Base-by-base conservation (phyloP, 768 basidiomycete species). In the Russula virescens region DNA sequence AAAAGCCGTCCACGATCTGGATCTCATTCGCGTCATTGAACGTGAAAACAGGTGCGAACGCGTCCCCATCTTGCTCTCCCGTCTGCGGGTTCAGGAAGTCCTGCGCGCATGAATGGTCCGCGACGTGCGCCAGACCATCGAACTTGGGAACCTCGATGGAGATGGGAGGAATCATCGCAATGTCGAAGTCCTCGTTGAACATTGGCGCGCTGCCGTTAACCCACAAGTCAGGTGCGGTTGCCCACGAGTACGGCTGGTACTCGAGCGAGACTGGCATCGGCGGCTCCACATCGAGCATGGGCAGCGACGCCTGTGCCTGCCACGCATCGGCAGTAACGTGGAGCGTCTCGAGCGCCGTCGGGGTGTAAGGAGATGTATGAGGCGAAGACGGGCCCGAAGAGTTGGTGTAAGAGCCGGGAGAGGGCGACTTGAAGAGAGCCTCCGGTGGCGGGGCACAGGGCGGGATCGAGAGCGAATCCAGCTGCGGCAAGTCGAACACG, bases 181-280 rank as follows among this genome's bases (percentile, higher is more conserved):
- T 72, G 69, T 88, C 86, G 70, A 88, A 89, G 73, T 88, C 87
- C 71, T 86, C 84, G 59, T 78, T 79, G 43, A 75, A 75, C 49
- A 88, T 73, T 59, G 76, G 66, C 53, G 74, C 71, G 66, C 65
- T 25, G 68, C 78, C 62, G 71, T 69, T 69, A 8, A 70, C 71
- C 77, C 77, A 78, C 57, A 73, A 57, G 34, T 69, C 66, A 6
- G 70, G 59, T 3, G 71, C 71, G 2, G 16, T 51, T 11, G 31
- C 31, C 74, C 75, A 78, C 53, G 73, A 66, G 63, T 72, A 77
- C 1, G 68, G 55, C 35, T 70, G 53, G 47, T 75, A 76, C 18
- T 68, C 72, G 40, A 66, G 58, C 26, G 60, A 55, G 46, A 60
- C 46, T 10, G 63, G 63, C 52, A 64, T 25, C 14, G 58, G 64